Evolutionary conservation across 1,284 basidiomycete species (phyloP).

Genomic region (Abortiporus biennis): DNA sequence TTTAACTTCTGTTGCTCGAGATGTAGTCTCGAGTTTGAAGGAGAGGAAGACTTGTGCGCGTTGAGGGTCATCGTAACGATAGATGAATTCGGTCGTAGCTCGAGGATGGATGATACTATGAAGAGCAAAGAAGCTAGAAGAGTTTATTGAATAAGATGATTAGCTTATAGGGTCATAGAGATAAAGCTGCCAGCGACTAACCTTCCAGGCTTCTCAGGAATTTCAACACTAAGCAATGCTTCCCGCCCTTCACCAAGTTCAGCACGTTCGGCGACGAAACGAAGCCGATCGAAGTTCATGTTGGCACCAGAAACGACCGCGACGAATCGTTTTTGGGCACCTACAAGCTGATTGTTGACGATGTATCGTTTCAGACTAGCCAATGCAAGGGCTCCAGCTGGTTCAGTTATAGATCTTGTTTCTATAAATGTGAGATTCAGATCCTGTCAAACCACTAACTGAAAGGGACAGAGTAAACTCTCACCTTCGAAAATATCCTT

Average conservation of each 20-base stretch:
- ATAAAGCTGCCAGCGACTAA: conserved; percentile 26
- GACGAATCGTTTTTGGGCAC: conserved; percentile 84
- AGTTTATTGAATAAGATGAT: conserved; percentile 6
- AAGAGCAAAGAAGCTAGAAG: conserved; percentile 76
- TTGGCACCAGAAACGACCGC: conserved; percentile 95
- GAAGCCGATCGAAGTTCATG: conserved; percentile 96
- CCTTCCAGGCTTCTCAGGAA: conserved; percentile 91
- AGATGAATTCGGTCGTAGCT: conserved; percentile 95
- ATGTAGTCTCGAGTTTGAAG: conserved; percentile 73
- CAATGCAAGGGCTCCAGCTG: conserved; percentile 91
- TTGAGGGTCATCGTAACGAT: conserved; percentile 73
- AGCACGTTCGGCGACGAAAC: conserved; percentile 97
- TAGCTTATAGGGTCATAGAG: conserved; percentile 9
- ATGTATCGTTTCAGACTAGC: conserved; percentile 94
- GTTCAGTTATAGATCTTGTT: conserved; percentile 92
- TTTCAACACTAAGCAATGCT: conserved; percentile 87
- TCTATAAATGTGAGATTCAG: conserved; percentile 42
- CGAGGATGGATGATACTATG: conserved; percentile 88
- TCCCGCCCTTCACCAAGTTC: conserved; percentile 95
- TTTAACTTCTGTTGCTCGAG: conserved; percentile 63
- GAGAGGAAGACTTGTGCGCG: conserved; percentile 87
- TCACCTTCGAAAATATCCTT: conserved; percentile 97
- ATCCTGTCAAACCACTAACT: not conserved
- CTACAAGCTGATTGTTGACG: conserved; percentile 72
- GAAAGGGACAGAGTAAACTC: not conserved